Evolutionary conservation across 2,329 filamentous ascomycete genomes (phyloP), one percentile per base, ranked within the genome.

Genomic region (Penicillium sp.): DNA sequence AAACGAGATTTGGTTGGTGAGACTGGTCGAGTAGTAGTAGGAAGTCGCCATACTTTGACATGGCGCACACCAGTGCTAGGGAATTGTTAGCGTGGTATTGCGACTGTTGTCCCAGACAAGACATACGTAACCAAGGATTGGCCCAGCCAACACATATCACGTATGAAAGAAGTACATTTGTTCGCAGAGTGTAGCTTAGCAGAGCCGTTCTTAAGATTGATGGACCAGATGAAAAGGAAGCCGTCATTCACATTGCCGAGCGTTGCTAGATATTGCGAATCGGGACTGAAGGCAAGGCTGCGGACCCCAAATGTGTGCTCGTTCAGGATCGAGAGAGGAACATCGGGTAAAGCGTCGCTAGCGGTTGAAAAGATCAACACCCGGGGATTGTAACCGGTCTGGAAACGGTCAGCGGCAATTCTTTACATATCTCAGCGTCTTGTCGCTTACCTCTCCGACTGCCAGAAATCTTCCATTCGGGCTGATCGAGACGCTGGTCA

Each of bases 241-340:
- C 92, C 92, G 70, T 98, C 93, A 66, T 96, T 96, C 47, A 87
- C 81, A 15, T 87, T 82, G 25, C 93, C 93, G 10, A 98, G 78
- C 18, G 90, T 95, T 2, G 93, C 93, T 29, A 98, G 79, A 68
- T 87, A 95, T 56, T 81, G 86, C 10, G 88, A 89, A 67, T 96
- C 89, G 0, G 86, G 79, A 53, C 91, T 96, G 79, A 95, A 98
- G 2, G 90, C 87, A 29, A 98, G 82, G 31, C 88, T 87, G 50
- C 84, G 86, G 28, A 98, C 89, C 6, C 93, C 93, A 68, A 89
- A 95, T 0, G 83, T 86, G 70, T 98, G 93, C 65, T 98, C 93
- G 47, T 83, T 88, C 48, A 98, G 81, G 31, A 88, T 89, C 2
- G 90, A 88, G 6, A 96, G 77, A 2, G 93, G 93, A 1, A 80